phyloP scores from a whole-genome alignment of 1,139 yeast species.

The Yamadazyma friedrichii region DNA sequence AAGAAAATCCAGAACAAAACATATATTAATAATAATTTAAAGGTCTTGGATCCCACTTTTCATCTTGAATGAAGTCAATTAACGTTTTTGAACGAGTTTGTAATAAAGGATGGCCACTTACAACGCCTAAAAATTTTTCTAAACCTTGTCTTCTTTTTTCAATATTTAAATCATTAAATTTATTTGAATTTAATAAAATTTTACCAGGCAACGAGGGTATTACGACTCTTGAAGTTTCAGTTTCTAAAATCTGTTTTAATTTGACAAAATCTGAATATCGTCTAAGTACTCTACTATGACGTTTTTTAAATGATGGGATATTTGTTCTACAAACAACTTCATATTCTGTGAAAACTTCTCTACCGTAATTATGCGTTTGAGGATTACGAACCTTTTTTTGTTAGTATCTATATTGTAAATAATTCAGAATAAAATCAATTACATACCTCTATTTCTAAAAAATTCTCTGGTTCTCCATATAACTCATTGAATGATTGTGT shows the following conservation, averaged over 20 bases:
- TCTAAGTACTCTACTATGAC: slow-evolving; percentile 71
- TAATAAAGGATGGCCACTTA: slow-evolving; percentile 90
- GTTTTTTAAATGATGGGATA: slow-evolving; percentile 79
- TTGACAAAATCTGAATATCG: slow-evolving; percentile 89
- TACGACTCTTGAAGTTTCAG: slow-evolving; percentile 72
- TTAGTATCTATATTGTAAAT: slow-evolving; percentile 10
- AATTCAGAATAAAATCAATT: background rate
- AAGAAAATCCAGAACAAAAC: too few species aligned
- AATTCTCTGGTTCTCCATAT: slow-evolving; percentile 94
- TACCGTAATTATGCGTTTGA: slow-evolving; percentile 71
- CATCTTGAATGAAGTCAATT: slow-evolving; percentile 85
- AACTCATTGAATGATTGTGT: slow-evolving; percentile 76
- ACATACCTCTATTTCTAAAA: slow-evolving; percentile 81
- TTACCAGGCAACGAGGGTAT: slow-evolving; percentile 92
- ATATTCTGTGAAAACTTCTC: slow-evolving; percentile 82
- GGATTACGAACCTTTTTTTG: slow-evolving; percentile 48
- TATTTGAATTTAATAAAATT: slow-evolving; percentile 59
- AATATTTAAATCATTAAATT: slow-evolving; percentile 81
- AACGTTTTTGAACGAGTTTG: slow-evolving; percentile 88
- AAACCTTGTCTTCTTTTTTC: slow-evolving; percentile 83
- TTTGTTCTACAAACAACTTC: slow-evolving; percentile 85
- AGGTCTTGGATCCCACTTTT: slow-evolving; percentile 61
- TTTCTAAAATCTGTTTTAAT: slow-evolving; percentile 71
- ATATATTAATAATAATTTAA: slow-evolving; percentile 15
- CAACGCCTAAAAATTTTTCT: slow-evolving; percentile 73